phyloP scores from a whole-genome alignment of 139 green algal genomes.

The Pseudopediastrum boryanum region DNA sequence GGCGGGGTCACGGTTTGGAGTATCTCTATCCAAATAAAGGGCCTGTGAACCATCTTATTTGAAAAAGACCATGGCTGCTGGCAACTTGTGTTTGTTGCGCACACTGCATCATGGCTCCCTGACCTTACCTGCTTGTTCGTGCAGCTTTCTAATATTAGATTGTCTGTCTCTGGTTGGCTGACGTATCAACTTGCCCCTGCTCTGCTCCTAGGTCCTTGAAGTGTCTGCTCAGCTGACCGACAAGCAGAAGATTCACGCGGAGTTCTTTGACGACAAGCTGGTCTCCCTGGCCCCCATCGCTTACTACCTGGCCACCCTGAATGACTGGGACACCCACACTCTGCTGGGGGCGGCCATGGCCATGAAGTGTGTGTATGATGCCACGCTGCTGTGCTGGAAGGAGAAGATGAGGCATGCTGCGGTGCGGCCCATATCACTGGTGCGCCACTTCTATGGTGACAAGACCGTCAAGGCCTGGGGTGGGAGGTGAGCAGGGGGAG shows the following conservation, averaged over 20 bases:
- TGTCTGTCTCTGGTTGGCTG: too few relatives aligned
- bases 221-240: background rate
- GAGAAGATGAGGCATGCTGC: constrained; percentile 4
- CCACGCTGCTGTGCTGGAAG: background rate
- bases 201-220: background rate
- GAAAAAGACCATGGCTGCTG: too few relatives aligned
- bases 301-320: background rate
- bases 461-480: background rate
- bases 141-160: too few relatives aligned
- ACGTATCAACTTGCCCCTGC: too few relatives aligned
- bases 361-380: constrained; percentile 18
- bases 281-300: background rate
- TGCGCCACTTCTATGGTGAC: background rate
- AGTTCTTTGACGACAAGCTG: constrained; percentile 16
- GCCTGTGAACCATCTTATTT: too few relatives aligned
- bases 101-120: too few relatives aligned
- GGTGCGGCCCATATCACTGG: background rate
- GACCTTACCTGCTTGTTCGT: too few relatives aligned
- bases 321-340: background rate
- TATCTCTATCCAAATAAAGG: too few relatives aligned
- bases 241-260: background rate
- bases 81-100: too few relatives aligned
- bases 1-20: too few relatives aligned
- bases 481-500: background rate
- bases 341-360: background rate